A percentile compares a stretch with the other conserved stretches of the same genome.
These are phyloP conservation scores for Cystofilobasidium capitatum DNA, from an alignment of 768 basidiomycete genomes.

Conservation along the genomic window DNA sequence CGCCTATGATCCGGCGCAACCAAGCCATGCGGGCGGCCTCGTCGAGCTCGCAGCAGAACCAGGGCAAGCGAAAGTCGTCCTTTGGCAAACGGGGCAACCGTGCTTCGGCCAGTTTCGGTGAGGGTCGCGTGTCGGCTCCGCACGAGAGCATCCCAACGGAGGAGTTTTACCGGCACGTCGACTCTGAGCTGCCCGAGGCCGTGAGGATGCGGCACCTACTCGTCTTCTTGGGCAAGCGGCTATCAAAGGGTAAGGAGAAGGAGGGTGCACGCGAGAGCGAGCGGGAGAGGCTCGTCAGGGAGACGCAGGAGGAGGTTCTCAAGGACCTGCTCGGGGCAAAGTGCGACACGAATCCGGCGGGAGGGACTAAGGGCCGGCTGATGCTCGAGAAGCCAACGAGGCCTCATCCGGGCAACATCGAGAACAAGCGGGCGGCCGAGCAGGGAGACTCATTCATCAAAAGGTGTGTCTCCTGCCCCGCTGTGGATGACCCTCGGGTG, in stretches of 20 bases:
- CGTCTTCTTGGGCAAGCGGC: slow-evolving; percentile 25
- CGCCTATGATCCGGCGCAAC: slow-evolving; percentile 27
- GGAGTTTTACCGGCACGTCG: slow-evolving; percentile 24
- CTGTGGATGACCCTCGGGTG: background rate
- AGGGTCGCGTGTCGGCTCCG: background rate
- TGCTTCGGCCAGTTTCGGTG: slow-evolving; percentile 23
- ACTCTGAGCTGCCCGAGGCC: slow-evolving; percentile 22
- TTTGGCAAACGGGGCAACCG: slow-evolving; percentile 21
- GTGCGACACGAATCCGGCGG: slow-evolving; percentile 24
- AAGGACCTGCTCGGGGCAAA: slow-evolving; percentile 17
- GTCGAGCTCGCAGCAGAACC: background rate
- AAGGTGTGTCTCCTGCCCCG: background rate
- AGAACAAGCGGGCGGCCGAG: slow-evolving; percentile 8
- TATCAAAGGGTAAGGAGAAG: slow-evolving; percentile 21
- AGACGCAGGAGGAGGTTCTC: slow-evolving; percentile 19
- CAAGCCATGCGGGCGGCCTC: slow-evolving; percentile 17
- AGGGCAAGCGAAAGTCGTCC: slow-evolving; percentile 14
- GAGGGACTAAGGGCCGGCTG: background rate
- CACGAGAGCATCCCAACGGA: background rate
- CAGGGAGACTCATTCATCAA: slow-evolving; percentile 13
- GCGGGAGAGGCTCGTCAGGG: slow-evolving; percentile 11
- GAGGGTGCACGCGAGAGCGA: background rate
- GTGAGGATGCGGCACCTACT: slow-evolving; percentile 27
- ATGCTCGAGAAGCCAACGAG: slow-evolving; percentile 15
- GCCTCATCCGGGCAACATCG: slow-evolving; percentile 24